Conservation (phyloP, 2,329 filamentous ascomycete species). For the Pseudocercospora vitis region DNA sequence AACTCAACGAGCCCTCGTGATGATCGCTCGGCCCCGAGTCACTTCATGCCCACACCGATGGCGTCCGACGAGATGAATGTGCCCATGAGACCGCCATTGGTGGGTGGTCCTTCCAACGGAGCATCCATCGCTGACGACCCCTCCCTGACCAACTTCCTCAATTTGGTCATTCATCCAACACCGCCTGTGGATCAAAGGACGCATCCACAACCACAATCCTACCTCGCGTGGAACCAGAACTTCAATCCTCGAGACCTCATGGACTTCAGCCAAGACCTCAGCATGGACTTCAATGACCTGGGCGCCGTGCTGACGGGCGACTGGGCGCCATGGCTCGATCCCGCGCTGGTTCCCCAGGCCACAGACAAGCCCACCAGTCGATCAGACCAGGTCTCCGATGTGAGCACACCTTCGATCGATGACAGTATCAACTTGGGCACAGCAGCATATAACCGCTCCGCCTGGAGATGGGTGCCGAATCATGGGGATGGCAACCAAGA, state of each 20-base stretch:
- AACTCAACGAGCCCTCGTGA: constrained; percentile 3
- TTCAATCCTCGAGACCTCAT: constrained; percentile 25
- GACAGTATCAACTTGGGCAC: constrained; percentile 26
- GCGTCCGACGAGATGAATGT: not conserved
- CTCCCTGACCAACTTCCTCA: constrained; percentile 23
- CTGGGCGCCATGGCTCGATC: constrained; percentile 25
- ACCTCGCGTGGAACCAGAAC: constrained; percentile 21
- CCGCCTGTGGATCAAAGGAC: not conserved
- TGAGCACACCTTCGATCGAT: constrained; percentile 22
- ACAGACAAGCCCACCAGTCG: constrained; percentile 12
- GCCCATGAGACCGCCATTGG: not conserved
- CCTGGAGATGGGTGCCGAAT: constrained; percentile 26
- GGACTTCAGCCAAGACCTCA: constrained; percentile 28
- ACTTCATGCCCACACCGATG: not conserved
- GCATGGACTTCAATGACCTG: constrained; percentile 25
- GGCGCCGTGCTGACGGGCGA: constrained; percentile 21
- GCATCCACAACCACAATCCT: not conserved
- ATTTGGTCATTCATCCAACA: constrained; percentile 19
- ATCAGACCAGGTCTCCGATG: constrained; percentile 9
- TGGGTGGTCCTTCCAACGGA: not conserved
- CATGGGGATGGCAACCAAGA: constrained; percentile 22
- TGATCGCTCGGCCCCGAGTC: not conserved
- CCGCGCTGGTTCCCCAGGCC: constrained; percentile 11
- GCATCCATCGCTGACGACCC: constrained; percentile 14
- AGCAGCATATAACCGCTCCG: constrained; percentile 23